These are phyloP conservation scores for Rachicladosporium sp. DNA, from an alignment of 2,329 filamentous ascomycete genomes.

Conservation along the genomic window DNA sequence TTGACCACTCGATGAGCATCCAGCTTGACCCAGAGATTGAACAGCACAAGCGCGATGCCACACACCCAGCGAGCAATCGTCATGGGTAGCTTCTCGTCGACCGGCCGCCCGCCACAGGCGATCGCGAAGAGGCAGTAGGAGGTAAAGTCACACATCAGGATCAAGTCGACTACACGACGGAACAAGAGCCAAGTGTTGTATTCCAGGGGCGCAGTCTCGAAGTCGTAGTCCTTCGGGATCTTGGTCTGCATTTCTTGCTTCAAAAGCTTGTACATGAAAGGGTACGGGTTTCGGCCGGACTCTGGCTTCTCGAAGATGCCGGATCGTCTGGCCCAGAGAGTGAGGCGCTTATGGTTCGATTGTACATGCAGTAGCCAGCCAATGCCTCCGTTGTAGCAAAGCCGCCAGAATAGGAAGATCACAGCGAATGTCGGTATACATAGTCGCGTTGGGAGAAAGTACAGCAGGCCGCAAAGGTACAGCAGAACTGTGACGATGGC, in stretches of 20 bases:
- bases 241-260: conserved; percentile 89
- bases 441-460: conserved; percentile 54
- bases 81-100: conserved; percentile 57
- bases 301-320: conserved; percentile 75
- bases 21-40: conserved; percentile 97
- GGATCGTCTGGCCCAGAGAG: conserved; percentile 76
- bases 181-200: conserved; percentile 99
- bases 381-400: conserved; percentile 87
- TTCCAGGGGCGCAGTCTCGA: conserved; percentile 85
- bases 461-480: conserved; percentile 61
- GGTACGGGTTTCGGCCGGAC: conserved; percentile 69
- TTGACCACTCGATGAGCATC: conserved; percentile 97
- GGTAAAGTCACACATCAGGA: conserved; percentile 96
- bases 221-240: conserved; percentile 84
- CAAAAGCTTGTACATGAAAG: conserved; percentile 69
- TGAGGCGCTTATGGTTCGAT: conserved; percentile 74
- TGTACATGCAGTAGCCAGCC: conserved; percentile 80
- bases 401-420: conserved; percentile 84
- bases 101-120: conserved; percentile 67
- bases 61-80: conserved; percentile 63
- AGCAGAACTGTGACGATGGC: conserved; percentile 68
- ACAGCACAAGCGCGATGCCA: conserved; percentile 68
- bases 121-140: conserved; percentile 95
- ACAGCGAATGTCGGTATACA: conserved; percentile 68
- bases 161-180: conserved; percentile 86